These are phyloP conservation scores for Hymenoscyphus fructigenus DNA, from an alignment of 2,329 filamentous ascomycete species.

Conservation along the genomic window DNA sequence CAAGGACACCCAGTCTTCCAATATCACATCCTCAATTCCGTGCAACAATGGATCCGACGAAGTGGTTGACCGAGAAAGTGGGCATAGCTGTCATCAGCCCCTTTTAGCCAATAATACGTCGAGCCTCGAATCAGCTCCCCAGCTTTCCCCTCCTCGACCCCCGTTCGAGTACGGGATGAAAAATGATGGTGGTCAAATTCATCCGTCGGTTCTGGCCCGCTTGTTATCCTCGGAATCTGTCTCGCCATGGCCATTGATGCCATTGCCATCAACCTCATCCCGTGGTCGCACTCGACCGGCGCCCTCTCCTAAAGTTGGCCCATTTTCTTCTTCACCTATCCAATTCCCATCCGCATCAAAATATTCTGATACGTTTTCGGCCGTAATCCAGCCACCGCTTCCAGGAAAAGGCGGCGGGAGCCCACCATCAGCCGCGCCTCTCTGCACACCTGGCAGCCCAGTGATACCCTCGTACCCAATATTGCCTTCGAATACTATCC, in stretches of 20 bases:
- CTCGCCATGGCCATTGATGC: constrained; percentile 43
- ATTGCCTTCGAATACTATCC: constrained; percentile 56
- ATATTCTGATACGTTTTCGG: constrained; percentile 83
- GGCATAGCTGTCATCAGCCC: neutral
- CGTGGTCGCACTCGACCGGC: constrained; percentile 57
- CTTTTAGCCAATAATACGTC: constrained; percentile 1
- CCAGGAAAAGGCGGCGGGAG: constrained; percentile 69
- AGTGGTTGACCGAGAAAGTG: neutral
- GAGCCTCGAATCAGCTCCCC: neutral
- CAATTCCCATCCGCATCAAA: constrained; percentile 81
- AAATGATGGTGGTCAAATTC: neutral
- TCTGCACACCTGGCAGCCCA: constrained; percentile 55
- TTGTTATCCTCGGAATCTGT: constrained; percentile 47
- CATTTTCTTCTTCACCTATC: constrained; percentile 48
- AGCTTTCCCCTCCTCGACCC: neutral
- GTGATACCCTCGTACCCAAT: constrained; percentile 53
- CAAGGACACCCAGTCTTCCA: neutral
- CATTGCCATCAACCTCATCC: constrained; percentile 52
- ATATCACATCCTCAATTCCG: neutral
- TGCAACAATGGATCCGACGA: constrained; percentile 1
- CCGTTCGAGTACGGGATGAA: neutral
- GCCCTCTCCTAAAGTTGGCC: constrained; percentile 58
- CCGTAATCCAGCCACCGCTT: constrained; percentile 82
- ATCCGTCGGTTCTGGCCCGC: constrained; percentile 46
- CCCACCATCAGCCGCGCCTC: constrained; percentile 48